Base-by-base conservation (phyloP, 148 eudicot genomes). In the Simmondsia chinensis region DNA sequence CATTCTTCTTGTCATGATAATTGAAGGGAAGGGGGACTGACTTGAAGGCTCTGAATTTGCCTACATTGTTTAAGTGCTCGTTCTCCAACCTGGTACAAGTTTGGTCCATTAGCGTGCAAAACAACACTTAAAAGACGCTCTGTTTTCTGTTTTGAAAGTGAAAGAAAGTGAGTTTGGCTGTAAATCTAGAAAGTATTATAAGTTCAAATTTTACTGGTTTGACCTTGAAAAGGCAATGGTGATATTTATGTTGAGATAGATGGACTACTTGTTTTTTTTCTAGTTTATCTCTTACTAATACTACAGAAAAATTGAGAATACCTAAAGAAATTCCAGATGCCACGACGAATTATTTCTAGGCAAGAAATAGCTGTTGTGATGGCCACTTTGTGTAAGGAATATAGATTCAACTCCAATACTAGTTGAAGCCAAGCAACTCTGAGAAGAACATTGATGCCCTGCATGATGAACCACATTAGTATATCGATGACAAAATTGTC, bases 271-370 rank as follows among this genome's bases (percentile, higher is more conserved):
- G n/a, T n/a, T n/a, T n/a, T n/a, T n/a, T n/a, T n/a, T n/a, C n/a
- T n/a, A n/a, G n/a, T n/a, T n/a, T 14, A 4, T 30, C 13, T 17
- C 56, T n/a, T 12, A 38, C 6, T 30, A 12, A n/a, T 38, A 17
- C 4, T 12, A 4, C 4, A 23, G 12, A 6, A 56, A 9, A 7
- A 8, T 18, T 14, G 17, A 8, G 33, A 12, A 17, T 76, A 87
- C 96, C 96, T 87, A 74, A 82, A 87, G 72, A 79, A 87, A 65
- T 69, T 87, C 96, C 96, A 87, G 32, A 82, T 69, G 52, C 94
- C 94, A 43, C 94, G 96, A 2, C 96, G 85, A 53, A 74, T 46
- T 42, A 87, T 76, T 69, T 82, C 96, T 26, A 87, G 75, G 63
- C 74, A 74, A 11, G 87, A 60, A 60, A 82, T 66, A 9, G 66